A percentile compares a stretch with the other conserved stretches of the same genome.
These are phyloP conservation scores for Catenaria anguillulae DNA, from an alignment of 371 early-diverging fungal species.

Conservation along the genomic window DNA sequence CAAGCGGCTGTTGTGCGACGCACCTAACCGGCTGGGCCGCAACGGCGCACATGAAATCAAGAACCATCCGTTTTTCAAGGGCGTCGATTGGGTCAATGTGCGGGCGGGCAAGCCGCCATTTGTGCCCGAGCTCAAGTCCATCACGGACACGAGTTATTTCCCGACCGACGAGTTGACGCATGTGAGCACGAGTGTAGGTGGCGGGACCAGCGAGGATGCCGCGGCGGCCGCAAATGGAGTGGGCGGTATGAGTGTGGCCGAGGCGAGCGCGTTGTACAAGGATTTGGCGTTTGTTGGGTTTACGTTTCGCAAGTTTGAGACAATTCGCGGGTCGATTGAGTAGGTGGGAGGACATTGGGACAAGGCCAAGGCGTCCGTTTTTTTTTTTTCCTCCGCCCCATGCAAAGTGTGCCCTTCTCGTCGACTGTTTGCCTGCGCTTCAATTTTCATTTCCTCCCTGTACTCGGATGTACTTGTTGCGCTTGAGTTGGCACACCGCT, in stretches of 20 bases:
- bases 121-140: conserved; percentile 80
- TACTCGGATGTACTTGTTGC: too few species aligned
- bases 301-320: conserved; percentile 86
- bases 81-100: conserved; percentile 82
- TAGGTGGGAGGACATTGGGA: too few species aligned
- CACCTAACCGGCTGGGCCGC: conserved; percentile 61
- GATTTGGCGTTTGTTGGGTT: conserved; percentile 94
- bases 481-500: too few species aligned
- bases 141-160: conserved; percentile 95
- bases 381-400: too few species aligned
- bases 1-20: conserved; percentile 68
- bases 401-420: too few species aligned
- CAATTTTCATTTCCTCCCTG: too few species aligned
- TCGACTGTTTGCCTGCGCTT: too few species aligned
- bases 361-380: too few species aligned
- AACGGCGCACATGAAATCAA: conserved; percentile 74
- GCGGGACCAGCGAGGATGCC: background rate
- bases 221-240: conserved; percentile 19
- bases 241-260: background rate
- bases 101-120: conserved; percentile 72
- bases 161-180: conserved; percentile 79
- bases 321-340: conserved; percentile 18
- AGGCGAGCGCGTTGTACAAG: conserved; percentile 42
- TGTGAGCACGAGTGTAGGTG: conserved; percentile 15
- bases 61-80: conserved; percentile 88